Conservation (phyloP, 345 rosid species). For the Xanthoceras sorbifolium region DNA sequence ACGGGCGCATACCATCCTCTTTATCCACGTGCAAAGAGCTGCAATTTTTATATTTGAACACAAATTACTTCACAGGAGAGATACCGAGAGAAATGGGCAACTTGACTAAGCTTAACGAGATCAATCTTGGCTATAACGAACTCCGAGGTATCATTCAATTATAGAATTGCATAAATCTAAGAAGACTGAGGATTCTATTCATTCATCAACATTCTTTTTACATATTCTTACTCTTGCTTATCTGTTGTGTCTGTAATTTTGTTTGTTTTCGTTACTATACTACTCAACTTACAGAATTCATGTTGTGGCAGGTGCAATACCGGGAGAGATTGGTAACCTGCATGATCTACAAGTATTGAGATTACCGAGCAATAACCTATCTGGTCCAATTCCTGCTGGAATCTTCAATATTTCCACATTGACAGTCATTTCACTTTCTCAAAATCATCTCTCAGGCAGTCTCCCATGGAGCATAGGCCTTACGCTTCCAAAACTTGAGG, state of each 20-base stretch:
- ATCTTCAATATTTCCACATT: constrained; percentile 8
- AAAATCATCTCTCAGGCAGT: background rate
- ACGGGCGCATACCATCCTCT: constrained; percentile 7
- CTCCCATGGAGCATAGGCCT: constrained; percentile 1
- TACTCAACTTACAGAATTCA: background rate
- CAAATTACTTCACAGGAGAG: constrained; percentile 9
- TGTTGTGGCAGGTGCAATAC: constrained; percentile 24
- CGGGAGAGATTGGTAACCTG: constrained; percentile 13
- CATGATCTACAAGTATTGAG: background rate
- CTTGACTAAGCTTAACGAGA: constrained; percentile 11
- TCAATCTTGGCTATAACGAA: constrained; percentile 12
- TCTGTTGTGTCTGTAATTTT: too few species aligned
- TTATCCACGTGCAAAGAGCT: background rate
- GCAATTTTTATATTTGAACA: background rate
- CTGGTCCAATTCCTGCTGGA: background rate
- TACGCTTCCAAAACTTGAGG: background rate
- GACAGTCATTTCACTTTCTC: background rate
- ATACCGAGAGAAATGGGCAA: constrained; percentile 10
- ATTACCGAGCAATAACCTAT: background rate
- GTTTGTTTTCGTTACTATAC: too few species aligned
- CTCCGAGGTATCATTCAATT: constrained; percentile 12
- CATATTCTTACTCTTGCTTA: too few species aligned
- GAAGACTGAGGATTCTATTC: too few species aligned
- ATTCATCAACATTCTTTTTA: too few species aligned
- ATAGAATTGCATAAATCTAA: background rate